A percentile compares a stretch with the other conserved stretches of the same genome.
phyloP scores from a whole-genome alignment of 2,329 filamentous ascomycete species.

The Claviceps cyperi region DNA sequence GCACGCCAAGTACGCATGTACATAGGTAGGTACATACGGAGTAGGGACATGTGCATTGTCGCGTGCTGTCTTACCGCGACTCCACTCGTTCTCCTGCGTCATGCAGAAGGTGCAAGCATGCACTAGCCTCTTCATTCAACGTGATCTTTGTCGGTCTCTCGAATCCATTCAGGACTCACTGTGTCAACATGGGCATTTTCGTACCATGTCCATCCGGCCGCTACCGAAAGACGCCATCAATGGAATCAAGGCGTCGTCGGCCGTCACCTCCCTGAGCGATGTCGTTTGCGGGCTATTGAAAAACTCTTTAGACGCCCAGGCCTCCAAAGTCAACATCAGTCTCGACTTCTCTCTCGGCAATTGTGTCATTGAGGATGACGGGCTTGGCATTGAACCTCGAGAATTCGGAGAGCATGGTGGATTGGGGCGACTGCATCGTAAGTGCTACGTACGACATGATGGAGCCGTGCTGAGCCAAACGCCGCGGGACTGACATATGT shows the following conservation, averaged over 20 bases:
- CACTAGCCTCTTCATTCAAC: neutral
- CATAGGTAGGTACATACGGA: too few relatives aligned
- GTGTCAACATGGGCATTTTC: slow-evolving; percentile 3
- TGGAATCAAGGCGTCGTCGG: slow-evolving; percentile 74
- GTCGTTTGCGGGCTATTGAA: slow-evolving; percentile 60
- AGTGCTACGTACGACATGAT: slow-evolving; percentile 14
- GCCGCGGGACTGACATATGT: neutral
- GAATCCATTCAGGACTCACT: neutral
- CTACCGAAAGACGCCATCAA: slow-evolving; percentile 58
- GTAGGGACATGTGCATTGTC: neutral
- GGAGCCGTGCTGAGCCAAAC: neutral
- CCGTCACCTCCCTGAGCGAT: slow-evolving; percentile 58
- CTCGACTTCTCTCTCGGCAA: slow-evolving; percentile 63
- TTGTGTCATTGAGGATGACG: slow-evolving; percentile 76
- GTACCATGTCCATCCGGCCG: slow-evolving; percentile 47
- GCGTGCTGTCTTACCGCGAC: neutral
- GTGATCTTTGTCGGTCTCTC: neutral
- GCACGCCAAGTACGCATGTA: too few relatives aligned
- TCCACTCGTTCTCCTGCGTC: neutral
- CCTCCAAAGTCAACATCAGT: slow-evolving; percentile 51
- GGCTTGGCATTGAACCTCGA: slow-evolving; percentile 54
- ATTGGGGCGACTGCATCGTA: slow-evolving; percentile 60
- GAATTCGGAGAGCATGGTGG: slow-evolving; percentile 63
- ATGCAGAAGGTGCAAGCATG: neutral
- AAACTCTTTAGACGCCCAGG: slow-evolving; percentile 72